Conservation (phyloP, 192 early-diverging fungal genomes). For the Coemansia nantahalensis region DNA sequence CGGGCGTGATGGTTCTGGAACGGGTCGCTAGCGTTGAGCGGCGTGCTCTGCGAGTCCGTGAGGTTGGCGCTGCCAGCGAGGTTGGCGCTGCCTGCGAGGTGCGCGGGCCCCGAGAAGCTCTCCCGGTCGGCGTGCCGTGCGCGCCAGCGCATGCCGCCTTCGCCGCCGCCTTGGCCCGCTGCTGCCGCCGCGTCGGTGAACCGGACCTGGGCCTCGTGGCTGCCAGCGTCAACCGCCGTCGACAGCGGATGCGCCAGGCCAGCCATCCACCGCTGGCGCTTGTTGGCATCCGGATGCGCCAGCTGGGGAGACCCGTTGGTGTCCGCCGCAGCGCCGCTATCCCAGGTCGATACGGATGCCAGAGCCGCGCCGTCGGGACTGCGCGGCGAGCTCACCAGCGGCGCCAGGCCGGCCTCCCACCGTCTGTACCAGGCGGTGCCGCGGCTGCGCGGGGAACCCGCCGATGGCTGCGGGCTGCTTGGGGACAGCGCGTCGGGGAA, state of each 20-base stretch:
- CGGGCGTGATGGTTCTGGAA: slow-evolving; percentile 29
- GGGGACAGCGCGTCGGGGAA: slow-evolving; percentile 29
- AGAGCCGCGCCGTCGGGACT: slow-evolving; percentile 9
- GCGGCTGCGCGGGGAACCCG: no score
- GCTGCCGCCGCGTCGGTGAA: slow-evolving; percentile 8
- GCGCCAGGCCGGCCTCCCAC: no score
- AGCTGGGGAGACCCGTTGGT: slow-evolving; percentile 1
- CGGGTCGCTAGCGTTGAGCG: slow-evolving; percentile 14
- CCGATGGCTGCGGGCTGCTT: slow-evolving; percentile 25
- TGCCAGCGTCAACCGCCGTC: slow-evolving; percentile 12
- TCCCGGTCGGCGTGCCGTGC: slow-evolving; percentile 27
- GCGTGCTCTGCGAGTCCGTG: slow-evolving; percentile 35
- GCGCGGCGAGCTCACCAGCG: slow-evolving; percentile 4
- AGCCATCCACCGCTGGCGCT: slow-evolving; percentile 34
- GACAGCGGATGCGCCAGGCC: slow-evolving; percentile 40
- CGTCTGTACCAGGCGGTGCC: no score
- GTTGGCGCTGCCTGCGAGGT: slow-evolving; percentile 42
- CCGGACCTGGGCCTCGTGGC: slow-evolving; percentile 2
- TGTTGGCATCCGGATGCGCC: slow-evolving; percentile 5
- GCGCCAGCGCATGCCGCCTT: slow-evolving; percentile 3
- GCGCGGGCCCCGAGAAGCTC: slow-evolving; percentile 49
- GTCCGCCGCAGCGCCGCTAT: slow-evolving; percentile 17
- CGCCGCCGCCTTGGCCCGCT: no score
- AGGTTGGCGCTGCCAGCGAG: slow-evolving; percentile 36
- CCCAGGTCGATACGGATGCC: slow-evolving; percentile 39